Conservation (phyloP, 2,329 filamentous ascomycete genomes). For the Monilinia vaccinii-corymbosi region DNA sequence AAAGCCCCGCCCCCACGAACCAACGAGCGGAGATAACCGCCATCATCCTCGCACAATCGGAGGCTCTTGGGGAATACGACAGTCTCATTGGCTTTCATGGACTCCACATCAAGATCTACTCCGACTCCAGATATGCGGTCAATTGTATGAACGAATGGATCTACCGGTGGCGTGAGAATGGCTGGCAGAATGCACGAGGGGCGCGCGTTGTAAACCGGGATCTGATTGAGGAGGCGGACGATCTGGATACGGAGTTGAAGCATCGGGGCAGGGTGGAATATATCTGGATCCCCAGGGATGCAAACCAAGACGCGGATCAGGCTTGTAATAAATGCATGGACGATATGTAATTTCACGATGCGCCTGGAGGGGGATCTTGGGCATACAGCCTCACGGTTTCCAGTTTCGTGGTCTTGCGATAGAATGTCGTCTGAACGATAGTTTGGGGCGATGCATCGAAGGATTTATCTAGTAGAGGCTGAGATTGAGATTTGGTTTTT, state of each 20-base stretch:
- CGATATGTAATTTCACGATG: neutral
- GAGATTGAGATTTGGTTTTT: too few species aligned
- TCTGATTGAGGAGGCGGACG: neutral
- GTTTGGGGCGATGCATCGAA: too few species aligned
- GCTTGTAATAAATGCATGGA: neutral
- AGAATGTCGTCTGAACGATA: too few species aligned
- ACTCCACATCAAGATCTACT: neutral
- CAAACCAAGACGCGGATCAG: neutral
- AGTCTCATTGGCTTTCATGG: neutral
- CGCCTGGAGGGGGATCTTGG: neutral
- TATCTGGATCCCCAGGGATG: neutral
- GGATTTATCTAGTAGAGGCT: too few species aligned
- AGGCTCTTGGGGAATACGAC: neutral
- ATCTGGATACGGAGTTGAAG: neutral
- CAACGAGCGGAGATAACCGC: neutral
- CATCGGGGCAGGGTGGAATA: neutral
- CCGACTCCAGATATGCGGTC: neutral
- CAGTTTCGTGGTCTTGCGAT: too few species aligned
- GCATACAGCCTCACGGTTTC: too few species aligned
- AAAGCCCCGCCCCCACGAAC: neutral
- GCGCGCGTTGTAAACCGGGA: neutral
- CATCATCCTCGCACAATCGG: neutral
- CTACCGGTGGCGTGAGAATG: neutral
- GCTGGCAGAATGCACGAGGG: neutral
- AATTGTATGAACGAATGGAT: neutral